A percentile compares a stretch with the other conserved stretches of the same genome.
These are phyloP conservation scores for Fusarium nisikadoi DNA, from an alignment of 2,329 filamentous ascomycete species.

Conservation along the genomic window DNA sequence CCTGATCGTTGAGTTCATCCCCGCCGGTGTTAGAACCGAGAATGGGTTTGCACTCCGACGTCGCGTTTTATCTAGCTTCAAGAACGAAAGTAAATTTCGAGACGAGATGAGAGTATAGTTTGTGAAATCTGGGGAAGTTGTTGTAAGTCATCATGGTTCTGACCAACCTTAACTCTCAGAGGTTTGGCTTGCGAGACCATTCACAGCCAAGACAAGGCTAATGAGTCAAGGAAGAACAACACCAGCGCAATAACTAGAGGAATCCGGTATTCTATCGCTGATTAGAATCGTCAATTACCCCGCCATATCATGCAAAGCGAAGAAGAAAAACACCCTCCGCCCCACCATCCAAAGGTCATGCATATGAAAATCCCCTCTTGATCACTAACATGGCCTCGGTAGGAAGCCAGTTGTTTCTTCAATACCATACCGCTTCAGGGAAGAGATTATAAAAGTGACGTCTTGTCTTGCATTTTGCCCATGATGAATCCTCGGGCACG, in stretches of 20 bases:
- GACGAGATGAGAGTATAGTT: background rate
- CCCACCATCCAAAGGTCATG: conserved; percentile 16
- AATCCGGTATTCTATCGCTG: background rate
- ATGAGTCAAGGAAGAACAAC: background rate
- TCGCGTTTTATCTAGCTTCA: background rate
- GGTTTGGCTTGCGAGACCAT: background rate
- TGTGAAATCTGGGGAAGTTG: background rate
- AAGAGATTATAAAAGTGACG: conserved; percentile 31
- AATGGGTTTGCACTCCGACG: background rate
- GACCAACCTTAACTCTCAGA: background rate
- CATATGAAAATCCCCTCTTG: background rate
- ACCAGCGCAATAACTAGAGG: background rate
- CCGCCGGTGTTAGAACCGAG: conserved; percentile 3
- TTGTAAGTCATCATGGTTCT: background rate
- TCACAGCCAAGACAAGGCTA: background rate
- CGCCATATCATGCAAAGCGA: conserved; percentile 8
- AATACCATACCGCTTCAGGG: background rate
- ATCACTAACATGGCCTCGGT: conserved; percentile 25
- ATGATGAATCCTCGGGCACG: background rate
- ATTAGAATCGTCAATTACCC: conserved; percentile 14
- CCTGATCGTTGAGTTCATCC: conserved; percentile 29
- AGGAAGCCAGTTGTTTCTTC: background rate
- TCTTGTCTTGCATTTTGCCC: background rate
- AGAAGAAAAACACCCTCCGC: background rate
- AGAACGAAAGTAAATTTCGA: background rate